These are phyloP conservation scores for Aegilops umbellulata DNA, from an alignment of 176 grass and related monocot species.

Conservation along the genomic window DNA sequence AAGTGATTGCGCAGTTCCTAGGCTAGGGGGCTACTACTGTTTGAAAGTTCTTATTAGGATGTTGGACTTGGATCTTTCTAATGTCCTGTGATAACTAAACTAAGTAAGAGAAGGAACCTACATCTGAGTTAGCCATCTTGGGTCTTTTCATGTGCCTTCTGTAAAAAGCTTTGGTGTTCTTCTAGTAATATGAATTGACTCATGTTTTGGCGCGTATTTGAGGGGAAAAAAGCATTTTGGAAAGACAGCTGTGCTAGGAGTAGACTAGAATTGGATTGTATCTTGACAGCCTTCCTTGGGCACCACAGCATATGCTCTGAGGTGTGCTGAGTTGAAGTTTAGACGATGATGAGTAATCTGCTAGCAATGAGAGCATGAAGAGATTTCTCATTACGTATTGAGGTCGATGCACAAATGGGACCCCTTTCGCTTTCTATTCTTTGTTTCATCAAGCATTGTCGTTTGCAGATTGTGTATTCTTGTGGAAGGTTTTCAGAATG, in stretches of 20 bases:
- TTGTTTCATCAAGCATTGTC: background rate
- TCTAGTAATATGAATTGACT: too few species aligned
- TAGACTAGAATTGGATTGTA: background rate
- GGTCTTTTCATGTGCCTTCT: too few species aligned
- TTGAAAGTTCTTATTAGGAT: background rate
- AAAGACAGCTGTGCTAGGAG: background rate
- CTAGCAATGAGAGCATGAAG: background rate
- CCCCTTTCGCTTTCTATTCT: background rate
- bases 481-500: background rate
- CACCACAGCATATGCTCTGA: background rate
- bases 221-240: background rate
- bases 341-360: background rate
- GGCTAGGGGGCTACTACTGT: constrained; percentile 10
- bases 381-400: too few species aligned
- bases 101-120: background rate
- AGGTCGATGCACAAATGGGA: too few species aligned
- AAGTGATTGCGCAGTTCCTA: constrained; percentile 1
- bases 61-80: constrained; percentile 9
- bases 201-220: too few species aligned
- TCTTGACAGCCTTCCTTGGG: background rate
- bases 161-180: too few species aligned
- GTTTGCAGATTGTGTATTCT: background rate
- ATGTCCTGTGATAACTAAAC: background rate
- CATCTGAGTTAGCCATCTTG: background rate
- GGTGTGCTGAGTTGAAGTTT: background rate